A percentile compares a stretch with the other conserved stretches of the same genome.
Evolutionary conservation across 2,329 filamentous ascomycete genomes (phyloP).

Genomic region (Aspergillus hortae): DNA sequence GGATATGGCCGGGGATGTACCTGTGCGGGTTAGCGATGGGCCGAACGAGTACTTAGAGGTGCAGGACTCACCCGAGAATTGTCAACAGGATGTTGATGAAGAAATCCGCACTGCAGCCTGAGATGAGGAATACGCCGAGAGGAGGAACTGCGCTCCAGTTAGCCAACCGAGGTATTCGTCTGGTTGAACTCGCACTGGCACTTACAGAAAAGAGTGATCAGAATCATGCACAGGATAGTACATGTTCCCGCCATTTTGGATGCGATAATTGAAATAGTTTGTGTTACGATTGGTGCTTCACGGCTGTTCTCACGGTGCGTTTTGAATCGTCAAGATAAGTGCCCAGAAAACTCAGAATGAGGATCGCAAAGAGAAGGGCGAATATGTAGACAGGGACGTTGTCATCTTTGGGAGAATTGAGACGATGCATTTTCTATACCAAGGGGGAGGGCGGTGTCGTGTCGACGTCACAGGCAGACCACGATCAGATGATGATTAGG

Average conservation of each 20-base stretch:
- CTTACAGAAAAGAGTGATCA: constrained; percentile 46
- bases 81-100: constrained; percentile 66
- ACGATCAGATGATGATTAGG: too few species aligned
- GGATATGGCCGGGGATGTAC: constrained; percentile 74
- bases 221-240: constrained; percentile 42
- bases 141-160: constrained; percentile 55
- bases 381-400: constrained; percentile 25
- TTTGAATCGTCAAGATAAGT: constrained; percentile 16
- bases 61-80: constrained; percentile 53
- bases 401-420: constrained; percentile 23
- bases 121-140: constrained; percentile 60
- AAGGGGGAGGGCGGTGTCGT: not conserved
- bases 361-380: constrained; percentile 23
- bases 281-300: not conserved
- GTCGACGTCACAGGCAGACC: constrained; percentile 20
- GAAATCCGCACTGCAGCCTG: constrained; percentile 63
- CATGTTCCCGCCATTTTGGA: constrained; percentile 29
- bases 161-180: not conserved
- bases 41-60: not conserved
- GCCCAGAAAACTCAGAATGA: constrained; percentile 24
- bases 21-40: constrained; percentile 29
- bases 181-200: too few species aligned
- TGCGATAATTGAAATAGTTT: not conserved
- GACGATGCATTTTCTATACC: constrained; percentile 19
- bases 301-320: constrained; percentile 6